Base-by-base conservation (phyloP, 2,329 filamentous ascomycete genomes). In the Cordyceps cicadae region DNA sequence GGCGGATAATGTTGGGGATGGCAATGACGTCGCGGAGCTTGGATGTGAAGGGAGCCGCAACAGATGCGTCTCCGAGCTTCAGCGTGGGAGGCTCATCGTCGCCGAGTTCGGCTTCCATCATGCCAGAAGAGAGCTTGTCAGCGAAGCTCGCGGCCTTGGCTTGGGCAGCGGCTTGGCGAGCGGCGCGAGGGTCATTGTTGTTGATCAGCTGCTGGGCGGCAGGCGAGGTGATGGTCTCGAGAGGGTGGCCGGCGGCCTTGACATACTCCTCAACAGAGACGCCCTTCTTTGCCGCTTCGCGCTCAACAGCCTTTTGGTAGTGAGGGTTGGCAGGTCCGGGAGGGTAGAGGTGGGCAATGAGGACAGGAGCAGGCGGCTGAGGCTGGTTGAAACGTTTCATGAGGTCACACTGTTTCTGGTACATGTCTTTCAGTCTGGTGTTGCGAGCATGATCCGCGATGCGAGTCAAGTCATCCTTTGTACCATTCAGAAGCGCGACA, bases 351-450 rank as follows among this genome's bases (percentile, higher is more conserved):
- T 99, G 94, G 32, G 94, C 94, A 67, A 99, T 96, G 68, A 92
- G 80, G 62, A 87, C 78, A n/a, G 94, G 94, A 1, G 97, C 89
- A 0, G 94, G 94, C n/a, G 94, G 94, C 1, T 86, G 74, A 15
- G 92, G 90, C 74, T 97, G 92, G 72, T 96, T 96, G 82, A 97
- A 99, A 65, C 93, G 86, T 71, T 88, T 84, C 90, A 99, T 97
- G 73, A 99, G 82, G 52, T 87, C 80, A 61, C 89, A 83, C 74
- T 99, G 94, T 80, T 99, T 97, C 78, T 97, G 91, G 72, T 99
- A 99, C 65, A 99, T 85, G 66, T 97, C 92, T 81, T 97, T 97
- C 90, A 99, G 95, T 81, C 92, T 96, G 46, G 88, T 96, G 74
- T 92, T 96, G 67, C 94, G 88, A 69, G 89, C 87, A 75, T 99